Conservation (phyloP, 192 early-diverging fungal species). For the Spinellus fusiger region DNA sequence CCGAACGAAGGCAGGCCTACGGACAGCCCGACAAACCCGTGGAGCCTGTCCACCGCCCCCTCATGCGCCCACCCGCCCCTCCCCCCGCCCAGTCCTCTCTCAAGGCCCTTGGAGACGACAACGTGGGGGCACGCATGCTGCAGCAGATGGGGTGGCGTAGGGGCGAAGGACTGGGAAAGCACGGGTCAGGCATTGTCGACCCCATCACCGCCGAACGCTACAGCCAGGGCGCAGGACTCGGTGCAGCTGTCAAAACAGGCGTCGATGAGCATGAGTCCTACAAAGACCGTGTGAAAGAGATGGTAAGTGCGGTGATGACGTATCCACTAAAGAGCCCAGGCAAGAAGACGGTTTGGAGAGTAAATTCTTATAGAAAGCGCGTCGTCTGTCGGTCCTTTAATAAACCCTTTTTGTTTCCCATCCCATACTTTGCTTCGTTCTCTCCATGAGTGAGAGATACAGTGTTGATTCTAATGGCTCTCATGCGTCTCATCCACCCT, state of each 20-base stretch:
- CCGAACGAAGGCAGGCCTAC: constrained; percentile 54
- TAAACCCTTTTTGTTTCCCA: too few relatives aligned
- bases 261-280: constrained; percentile 8
- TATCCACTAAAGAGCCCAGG: neutral
- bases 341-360: neutral
- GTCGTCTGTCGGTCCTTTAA: too few relatives aligned
- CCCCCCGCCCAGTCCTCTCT: neutral
- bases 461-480: too few relatives aligned
- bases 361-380: too few relatives aligned
- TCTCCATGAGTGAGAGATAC: too few relatives aligned
- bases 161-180: constrained; percentile 82
- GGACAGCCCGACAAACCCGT: constrained; percentile 43
- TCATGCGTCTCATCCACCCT: too few relatives aligned
- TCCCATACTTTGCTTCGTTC: too few relatives aligned
- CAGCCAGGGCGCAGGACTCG: constrained; percentile 41
- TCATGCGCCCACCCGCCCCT: neutral
- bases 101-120: constrained; percentile 44
- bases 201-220: constrained; percentile 77
- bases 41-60: neutral
- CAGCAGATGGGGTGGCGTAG: constrained; percentile 83
- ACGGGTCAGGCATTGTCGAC: constrained; percentile 81
- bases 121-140: constrained; percentile 67
- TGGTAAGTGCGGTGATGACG: constrained; percentile 12
- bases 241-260: constrained; percentile 22
- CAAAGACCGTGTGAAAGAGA: constrained; percentile 16